phyloP scores from a whole-genome alignment of 2,329 filamentous ascomycete species.

The Ampelomyces quisqualis region DNA sequence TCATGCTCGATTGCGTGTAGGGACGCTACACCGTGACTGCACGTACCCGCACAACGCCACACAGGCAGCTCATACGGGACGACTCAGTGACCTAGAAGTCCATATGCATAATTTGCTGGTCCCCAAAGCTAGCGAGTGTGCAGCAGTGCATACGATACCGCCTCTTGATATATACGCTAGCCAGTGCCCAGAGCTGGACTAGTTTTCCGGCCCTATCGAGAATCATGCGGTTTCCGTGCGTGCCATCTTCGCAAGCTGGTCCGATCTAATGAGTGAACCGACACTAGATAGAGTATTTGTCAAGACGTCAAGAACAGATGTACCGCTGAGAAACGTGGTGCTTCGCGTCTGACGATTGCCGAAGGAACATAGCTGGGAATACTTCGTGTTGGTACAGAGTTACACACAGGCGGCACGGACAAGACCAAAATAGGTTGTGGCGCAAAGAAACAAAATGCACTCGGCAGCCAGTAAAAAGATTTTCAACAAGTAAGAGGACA shows the following conservation, averaged over 20 bases:
- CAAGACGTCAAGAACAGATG: neutral
- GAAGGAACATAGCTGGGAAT: neutral
- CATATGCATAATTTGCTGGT: too few species aligned
- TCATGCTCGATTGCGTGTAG: slow-evolving; percentile 1
- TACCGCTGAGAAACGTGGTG: neutral
- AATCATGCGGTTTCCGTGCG: too few species aligned
- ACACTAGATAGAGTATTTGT: too few species aligned
- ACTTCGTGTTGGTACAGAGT: neutral
- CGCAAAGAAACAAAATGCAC: neutral
- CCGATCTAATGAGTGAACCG: too few species aligned
- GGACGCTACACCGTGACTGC: neutral
- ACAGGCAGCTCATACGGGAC: neutral
- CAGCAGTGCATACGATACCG: too few species aligned
- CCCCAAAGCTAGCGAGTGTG: too few species aligned
- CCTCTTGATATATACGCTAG: too few species aligned
- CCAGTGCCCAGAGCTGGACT: too few species aligned
- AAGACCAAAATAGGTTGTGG: neutral
- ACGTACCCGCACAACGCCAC: neutral
- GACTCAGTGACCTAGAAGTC: too few species aligned
- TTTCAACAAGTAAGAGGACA: neutral
- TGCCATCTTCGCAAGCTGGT: too few species aligned
- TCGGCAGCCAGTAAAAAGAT: neutral
- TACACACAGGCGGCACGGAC: neutral
- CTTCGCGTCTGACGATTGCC: neutral
- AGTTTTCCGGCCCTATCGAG: too few species aligned